These are phyloP conservation scores for Blastocrithidia nonstop DNA, from an alignment of 208 protist genomes.

Conservation along the genomic window DNA sequence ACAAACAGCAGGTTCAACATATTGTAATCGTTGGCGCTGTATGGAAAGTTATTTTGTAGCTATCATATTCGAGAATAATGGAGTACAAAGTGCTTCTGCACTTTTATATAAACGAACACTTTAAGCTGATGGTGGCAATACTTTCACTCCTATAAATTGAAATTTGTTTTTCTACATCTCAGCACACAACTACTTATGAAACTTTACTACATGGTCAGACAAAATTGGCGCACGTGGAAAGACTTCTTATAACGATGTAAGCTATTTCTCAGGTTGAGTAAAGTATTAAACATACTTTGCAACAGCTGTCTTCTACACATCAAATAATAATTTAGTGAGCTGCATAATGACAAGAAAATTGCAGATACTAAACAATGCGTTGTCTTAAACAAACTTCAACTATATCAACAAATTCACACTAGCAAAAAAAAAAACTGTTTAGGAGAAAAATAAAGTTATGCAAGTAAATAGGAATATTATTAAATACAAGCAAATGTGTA, in stretches of 20 bases:
- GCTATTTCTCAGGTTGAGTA: slow-evolving; percentile 44
- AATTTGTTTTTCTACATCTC: slow-evolving; percentile 28
- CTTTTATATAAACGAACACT: slow-evolving; percentile 21
- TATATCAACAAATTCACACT: too few species aligned
- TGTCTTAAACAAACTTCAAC: too few species aligned
- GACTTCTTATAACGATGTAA: slow-evolving; percentile 45
- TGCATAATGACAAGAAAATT: too few species aligned
- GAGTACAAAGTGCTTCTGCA: slow-evolving; percentile 31
- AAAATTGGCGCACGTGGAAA: slow-evolving; percentile 24
- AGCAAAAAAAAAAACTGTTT: too few species aligned
- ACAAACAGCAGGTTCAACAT: slow-evolving; percentile 45
- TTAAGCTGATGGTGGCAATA: slow-evolving; percentile 29
- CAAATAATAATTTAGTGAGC: too few species aligned
- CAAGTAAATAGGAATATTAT: too few species aligned
- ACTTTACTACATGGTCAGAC: slow-evolving; percentile 26
- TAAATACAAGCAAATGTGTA: too few species aligned
- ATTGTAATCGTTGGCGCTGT: slow-evolving; percentile 40
- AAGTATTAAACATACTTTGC: slow-evolving; percentile 26
- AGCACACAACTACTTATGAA: slow-evolving; percentile 53
- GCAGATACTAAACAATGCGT: too few species aligned
- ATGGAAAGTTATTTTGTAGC: slow-evolving; percentile 12
- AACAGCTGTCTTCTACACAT: too few species aligned
- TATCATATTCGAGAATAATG: slow-evolving; percentile 50
- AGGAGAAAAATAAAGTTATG: too few species aligned
- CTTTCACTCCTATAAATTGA: slow-evolving; percentile 53